Evolutionary conservation across 2,329 filamentous ascomycete genomes (phyloP).

Genomic region (Trichoderma arundinaceum): DNA sequence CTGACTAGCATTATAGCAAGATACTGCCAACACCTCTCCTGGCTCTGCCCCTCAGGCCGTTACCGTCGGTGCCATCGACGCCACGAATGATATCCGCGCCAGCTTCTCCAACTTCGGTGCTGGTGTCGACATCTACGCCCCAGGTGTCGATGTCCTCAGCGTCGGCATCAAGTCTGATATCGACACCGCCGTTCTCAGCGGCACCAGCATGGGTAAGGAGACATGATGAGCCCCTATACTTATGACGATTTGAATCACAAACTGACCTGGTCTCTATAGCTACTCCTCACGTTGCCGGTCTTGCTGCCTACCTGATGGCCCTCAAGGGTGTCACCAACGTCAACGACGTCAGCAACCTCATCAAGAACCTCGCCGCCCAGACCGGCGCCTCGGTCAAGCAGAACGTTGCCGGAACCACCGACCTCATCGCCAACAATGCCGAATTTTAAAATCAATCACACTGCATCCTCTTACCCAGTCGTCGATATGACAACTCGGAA

Average conservation of each 20-base stretch:
- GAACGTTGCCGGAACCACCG: slow-evolving; percentile 54
- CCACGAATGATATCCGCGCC: slow-evolving; percentile 54
- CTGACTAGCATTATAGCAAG: slow-evolving; percentile 41
- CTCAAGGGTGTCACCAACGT: slow-evolving; percentile 55
- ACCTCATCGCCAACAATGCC: slow-evolving; percentile 64
- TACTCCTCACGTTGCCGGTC: slow-evolving; percentile 69
- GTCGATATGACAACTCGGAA: background rate
- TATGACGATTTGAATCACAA: background rate
- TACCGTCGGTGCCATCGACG: slow-evolving; percentile 65
- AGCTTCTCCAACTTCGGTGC: slow-evolving; percentile 64
- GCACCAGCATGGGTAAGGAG: slow-evolving; percentile 62
- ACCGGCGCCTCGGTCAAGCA: slow-evolving; percentile 51
- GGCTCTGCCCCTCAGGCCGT: slow-evolving; percentile 62
- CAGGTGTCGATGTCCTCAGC: slow-evolving; percentile 60
- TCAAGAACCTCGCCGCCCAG: slow-evolving; percentile 58
- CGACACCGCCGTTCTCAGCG: slow-evolving; percentile 54
- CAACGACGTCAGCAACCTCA: slow-evolving; percentile 50
- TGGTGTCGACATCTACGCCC: slow-evolving; percentile 60
- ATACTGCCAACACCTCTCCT: slow-evolving; percentile 58
- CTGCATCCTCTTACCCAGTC: background rate
- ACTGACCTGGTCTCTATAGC: slow-evolving; percentile 46
- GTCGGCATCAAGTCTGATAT: slow-evolving; percentile 58
- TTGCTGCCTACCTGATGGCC: slow-evolving; percentile 70
- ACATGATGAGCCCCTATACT: too few relatives aligned
- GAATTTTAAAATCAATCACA: slow-evolving; percentile 36